Base-by-base conservation (phyloP, 306 rosid genomes). In the Nissolia schottii region DNA sequence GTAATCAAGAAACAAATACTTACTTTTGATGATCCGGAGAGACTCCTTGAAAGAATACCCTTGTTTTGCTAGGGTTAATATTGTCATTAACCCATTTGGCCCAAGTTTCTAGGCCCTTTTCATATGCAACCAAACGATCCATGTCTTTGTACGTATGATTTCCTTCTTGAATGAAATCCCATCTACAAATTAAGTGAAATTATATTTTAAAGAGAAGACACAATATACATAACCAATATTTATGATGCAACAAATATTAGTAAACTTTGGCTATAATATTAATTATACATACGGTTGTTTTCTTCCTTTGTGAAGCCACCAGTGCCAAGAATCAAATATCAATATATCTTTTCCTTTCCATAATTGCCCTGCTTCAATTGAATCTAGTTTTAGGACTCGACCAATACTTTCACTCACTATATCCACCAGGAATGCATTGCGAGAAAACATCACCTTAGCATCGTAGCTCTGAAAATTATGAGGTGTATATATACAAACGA, bases 21-120 rank as follows among this genome's bases (percentile, higher is more conserved):
- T 79, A 88, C 98, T 78, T 71, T 4, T 32, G 6, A 66, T 93
- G 98, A 55, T 90, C 97, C 0, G 97, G 98, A 16, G 97, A 93
- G 14, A 93, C 76, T 15, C 93, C 98, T 75, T 93, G 98, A 43
- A 87, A 93, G 79, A 93, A 82, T 34, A 93, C 84, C 48, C 15
- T 82, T n/a, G 93, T 84, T 73, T 78, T 83, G 7, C 40, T 18
- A 4, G 88, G 71, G 63, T 87, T 72, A 19, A 87, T 79, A 31
- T 80, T 82, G 54, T 24, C 20, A 43, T 87, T 82, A 22, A 90
- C 77, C 98, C 98, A 93, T 25, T 67, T 80, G n/a, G 93, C 90
- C 98, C 98, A 93, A 20, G 92, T 93, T 3, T 58, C 80, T 55
- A 93, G 19, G 27, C 65, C 97, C 65, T 74, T 84, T 87, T 87